Conservation (phyloP, 495 filamentous ascomycete species). For the Corynascus novoguineensis region DNA sequence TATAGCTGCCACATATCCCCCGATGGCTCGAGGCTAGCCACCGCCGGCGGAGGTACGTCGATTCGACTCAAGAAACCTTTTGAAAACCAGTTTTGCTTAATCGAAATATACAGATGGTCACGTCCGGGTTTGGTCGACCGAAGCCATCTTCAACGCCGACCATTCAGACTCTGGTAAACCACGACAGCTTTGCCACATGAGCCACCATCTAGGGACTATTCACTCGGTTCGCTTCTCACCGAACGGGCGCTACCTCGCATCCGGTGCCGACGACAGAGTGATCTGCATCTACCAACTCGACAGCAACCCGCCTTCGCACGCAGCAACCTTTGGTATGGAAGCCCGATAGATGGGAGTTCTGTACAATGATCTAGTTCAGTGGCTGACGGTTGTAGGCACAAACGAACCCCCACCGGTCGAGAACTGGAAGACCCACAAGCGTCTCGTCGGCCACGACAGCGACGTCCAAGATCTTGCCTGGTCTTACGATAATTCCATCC, state of each 20-base stretch:
- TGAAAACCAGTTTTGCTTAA: slow-evolving; percentile 4
- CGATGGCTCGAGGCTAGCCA: slow-evolving; percentile 84
- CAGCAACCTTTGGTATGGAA: slow-evolving; percentile 68
- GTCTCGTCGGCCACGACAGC: slow-evolving; percentile 94
- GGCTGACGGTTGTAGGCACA: slow-evolving; percentile 51
- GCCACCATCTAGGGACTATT: slow-evolving; percentile 95
- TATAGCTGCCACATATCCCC: slow-evolving; percentile 97
- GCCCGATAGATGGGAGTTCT: background rate
- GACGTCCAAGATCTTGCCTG: slow-evolving; percentile 98
- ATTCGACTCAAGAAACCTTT: background rate
- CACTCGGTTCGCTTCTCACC: slow-evolving; percentile 94
- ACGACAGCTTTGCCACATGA: slow-evolving; percentile 93
- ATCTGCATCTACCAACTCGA: slow-evolving; percentile 94
- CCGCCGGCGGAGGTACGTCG: slow-evolving; percentile 74
- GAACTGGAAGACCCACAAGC: slow-evolving; percentile 91
- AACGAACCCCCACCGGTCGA: slow-evolving; percentile 91
- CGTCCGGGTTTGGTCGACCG: slow-evolving; percentile 94
- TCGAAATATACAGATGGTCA: slow-evolving; percentile 69
- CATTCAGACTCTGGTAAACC: slow-evolving; percentile 68
- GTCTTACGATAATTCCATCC: slow-evolving; percentile 91
- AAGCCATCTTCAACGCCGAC: slow-evolving; percentile 76
- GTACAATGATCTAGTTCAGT: slow-evolving; percentile 5
- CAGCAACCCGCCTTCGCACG: slow-evolving; percentile 65
- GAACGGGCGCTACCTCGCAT: slow-evolving; percentile 88
- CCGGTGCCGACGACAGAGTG: slow-evolving; percentile 96